Conservation (phyloP, 2,329 filamentous ascomycete genomes). For the Huntiella savannae region DNA sequence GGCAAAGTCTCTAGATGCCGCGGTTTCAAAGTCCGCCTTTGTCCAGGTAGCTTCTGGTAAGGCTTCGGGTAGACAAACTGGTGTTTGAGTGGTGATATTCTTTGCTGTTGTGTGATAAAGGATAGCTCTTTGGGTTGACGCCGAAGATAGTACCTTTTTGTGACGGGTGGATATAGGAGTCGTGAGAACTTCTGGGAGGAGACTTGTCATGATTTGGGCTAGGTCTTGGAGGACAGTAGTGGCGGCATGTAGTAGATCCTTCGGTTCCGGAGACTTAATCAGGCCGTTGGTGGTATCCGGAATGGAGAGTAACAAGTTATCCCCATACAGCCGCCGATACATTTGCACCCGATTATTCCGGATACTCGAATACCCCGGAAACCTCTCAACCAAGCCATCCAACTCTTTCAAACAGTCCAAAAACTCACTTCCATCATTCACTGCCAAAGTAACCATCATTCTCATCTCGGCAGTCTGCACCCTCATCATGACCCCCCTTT, state of each 20-base stretch:
- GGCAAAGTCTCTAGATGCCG: conserved; percentile 43
- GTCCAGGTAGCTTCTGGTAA: conserved; percentile 31
- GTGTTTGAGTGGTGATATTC: conserved; percentile 17
- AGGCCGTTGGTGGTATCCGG: conserved; percentile 23
- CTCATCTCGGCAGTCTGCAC: conserved; percentile 38
- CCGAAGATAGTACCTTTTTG: conserved; percentile 46
- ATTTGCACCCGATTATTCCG: conserved; percentile 60
- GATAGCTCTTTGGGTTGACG: conserved; percentile 52
- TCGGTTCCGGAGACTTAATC: conserved; percentile 19
- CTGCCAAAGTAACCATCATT: conserved; percentile 24
- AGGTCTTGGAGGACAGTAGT: conserved; percentile 31
- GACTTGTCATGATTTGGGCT: conserved; percentile 36
- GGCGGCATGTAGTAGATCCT: conserved; percentile 23
- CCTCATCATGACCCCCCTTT: conserved; percentile 32
- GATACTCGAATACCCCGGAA: conserved; percentile 51
- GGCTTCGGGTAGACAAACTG: conserved; percentile 20
- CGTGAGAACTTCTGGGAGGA: conserved; percentile 31
- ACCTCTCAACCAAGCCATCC: conserved; percentile 32
- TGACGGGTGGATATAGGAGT: conserved; percentile 42
- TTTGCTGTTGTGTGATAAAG: conserved; percentile 43
- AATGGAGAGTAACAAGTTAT: conserved; percentile 32
- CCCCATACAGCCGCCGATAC: conserved; percentile 40
- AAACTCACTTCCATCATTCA: conserved; percentile 20
- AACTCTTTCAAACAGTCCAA: conserved; percentile 29
- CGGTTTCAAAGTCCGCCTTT: conserved; percentile 39